Evolutionary conservation across 1,284 basidiomycete species (phyloP).

Genomic region (Apiotrichum laibachii): DNA sequence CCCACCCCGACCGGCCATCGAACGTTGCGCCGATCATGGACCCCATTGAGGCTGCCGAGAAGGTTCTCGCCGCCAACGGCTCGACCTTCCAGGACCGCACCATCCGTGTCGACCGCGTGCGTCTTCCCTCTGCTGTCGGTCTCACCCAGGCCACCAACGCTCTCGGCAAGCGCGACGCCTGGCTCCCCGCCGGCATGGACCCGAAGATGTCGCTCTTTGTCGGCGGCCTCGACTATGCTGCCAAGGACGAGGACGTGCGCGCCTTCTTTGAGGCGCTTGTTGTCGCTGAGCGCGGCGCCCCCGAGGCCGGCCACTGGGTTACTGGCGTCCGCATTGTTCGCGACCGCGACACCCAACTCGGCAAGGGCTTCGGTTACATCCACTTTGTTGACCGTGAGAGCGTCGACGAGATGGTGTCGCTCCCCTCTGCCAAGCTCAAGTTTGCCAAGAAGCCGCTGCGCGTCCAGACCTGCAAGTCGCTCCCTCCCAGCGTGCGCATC

Average conservation of each 20-base stretch:
- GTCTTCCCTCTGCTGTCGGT: conserved; percentile 49
- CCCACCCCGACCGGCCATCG: conserved; percentile 53
- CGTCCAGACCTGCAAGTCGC: conserved; percentile 75
- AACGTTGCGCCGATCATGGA: conserved; percentile 66
- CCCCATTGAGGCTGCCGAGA: conserved; percentile 68
- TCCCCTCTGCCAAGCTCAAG: conserved; percentile 71
- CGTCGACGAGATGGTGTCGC: conserved; percentile 80
- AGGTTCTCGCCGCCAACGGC: conserved; percentile 67
- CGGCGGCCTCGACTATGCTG: conserved; percentile 88
- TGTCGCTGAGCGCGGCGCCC: conserved; percentile 66
- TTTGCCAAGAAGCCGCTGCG: conserved; percentile 86
- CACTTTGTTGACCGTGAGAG: conserved; percentile 79
- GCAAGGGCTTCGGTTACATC: conserved; percentile 97
- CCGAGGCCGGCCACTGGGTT: conserved; percentile 61
- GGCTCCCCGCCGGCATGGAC: conserved; percentile 55
- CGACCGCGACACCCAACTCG: conserved; percentile 88
- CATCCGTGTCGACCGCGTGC: conserved; percentile 69
- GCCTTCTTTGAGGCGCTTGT: conserved; percentile 81
- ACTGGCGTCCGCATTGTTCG: conserved; percentile 80
- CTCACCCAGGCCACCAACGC: conserved; percentile 40
- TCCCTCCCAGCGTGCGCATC: conserved; percentile 36
- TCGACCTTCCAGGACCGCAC: conserved; percentile 70
- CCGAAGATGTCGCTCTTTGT: conserved; percentile 86
- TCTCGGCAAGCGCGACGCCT: conserved; percentile 40
- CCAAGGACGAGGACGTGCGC: conserved; percentile 84